A percentile compares a stretch with the other conserved stretches of the same genome.
Evolutionary conservation across 2,329 filamentous ascomycete species (phyloP).

Genomic region (Penicillium sp.): DNA sequence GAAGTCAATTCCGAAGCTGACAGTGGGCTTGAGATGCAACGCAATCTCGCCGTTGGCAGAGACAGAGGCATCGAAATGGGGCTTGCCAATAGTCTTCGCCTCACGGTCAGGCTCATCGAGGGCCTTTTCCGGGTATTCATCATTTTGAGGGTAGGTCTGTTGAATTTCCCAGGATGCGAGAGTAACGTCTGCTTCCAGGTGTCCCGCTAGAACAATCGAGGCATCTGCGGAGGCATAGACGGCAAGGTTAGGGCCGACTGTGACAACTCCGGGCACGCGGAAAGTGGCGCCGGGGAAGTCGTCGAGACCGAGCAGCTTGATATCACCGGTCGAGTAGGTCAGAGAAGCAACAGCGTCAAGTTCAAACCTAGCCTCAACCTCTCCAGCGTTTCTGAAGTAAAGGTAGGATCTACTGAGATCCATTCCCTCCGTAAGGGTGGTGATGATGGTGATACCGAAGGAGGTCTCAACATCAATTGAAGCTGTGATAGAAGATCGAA

Average conservation of each 20-base stretch:
- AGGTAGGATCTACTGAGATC: slow-evolving; percentile 16
- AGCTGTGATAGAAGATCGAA: slow-evolving; percentile 4
- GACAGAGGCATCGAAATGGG: slow-evolving; percentile 13
- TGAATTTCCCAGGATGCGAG: slow-evolving; percentile 30
- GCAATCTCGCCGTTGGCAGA: slow-evolving; percentile 9
- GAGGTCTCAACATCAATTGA: slow-evolving; percentile 10
- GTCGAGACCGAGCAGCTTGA: slow-evolving; percentile 12
- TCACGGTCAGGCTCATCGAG: slow-evolving; percentile 7
- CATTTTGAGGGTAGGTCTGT: slow-evolving; percentile 11
- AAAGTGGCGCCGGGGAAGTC: slow-evolving; percentile 17
- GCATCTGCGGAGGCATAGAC: slow-evolving; percentile 26
- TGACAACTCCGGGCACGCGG: slow-evolving; percentile 12
- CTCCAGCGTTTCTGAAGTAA: slow-evolving; percentile 13
- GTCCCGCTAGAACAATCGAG: slow-evolving; percentile 20
- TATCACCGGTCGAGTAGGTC: slow-evolving; percentile 11
- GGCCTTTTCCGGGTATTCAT: slow-evolving; percentile 4
- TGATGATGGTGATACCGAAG: slow-evolving; percentile 13
- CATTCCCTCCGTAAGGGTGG: slow-evolving; percentile 5
- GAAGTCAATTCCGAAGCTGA: slow-evolving; percentile 17
- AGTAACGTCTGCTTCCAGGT: slow-evolving; percentile 28
- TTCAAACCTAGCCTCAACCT: slow-evolving; percentile 10
- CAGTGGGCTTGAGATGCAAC: slow-evolving; percentile 13
- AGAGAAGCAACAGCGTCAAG: slow-evolving; percentile 11
- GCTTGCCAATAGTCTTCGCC: slow-evolving; percentile 6
- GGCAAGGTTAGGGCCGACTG: slow-evolving; percentile 27